Evolutionary conservation across 345 rosid species (phyloP), one percentile per base, ranked within the genome.

Genomic region (Populus simonii): DNA sequence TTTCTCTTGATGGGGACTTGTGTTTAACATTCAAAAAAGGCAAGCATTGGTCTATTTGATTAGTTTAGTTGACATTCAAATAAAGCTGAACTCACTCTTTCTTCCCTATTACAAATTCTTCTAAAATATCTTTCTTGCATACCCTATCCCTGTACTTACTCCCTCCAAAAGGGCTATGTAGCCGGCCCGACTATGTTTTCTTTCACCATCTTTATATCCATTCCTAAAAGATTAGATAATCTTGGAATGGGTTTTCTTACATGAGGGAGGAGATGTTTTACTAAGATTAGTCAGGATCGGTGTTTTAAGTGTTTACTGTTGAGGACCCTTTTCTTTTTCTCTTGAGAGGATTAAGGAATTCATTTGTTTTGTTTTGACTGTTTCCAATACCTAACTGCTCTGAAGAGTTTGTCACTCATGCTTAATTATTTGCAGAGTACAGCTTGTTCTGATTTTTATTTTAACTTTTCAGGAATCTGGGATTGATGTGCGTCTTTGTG

Each of bases 401-500:
- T 36, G 41, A 77, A 39, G 68, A 33, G 69, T 49, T 51, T 45
- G 25, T 55, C 31, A 27, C 10, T 16, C 39, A 27, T 66, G 43
- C 31, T 47, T 39, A 13, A 15, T 43, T 22, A 23, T 22, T 57
- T 68, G 55, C 18, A 38, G 15, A 27, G 39, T 17, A 20, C 31
- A 66, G 36, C 29, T 51, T 68, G 23, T 11, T 4, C 22, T 71
- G 38, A 65, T 66, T 68, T 31, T 55, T 16, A 4, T 51, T 70
- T 72, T 74, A 36, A 82, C 76, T 71, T 66, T 86, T 62, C 75
- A 91, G 99, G 99, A 96, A 90, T 74, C 98, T 79, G 95, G 99
- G 23, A 94, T 96, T 2, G 98, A 96, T 82, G 99, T 94, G 65
- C 97, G 98, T 78, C 94, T 92, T 61, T 91, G 97, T 77, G 97